phyloP scores from a whole-genome alignment of 495 filamentous ascomycete species.

The Podospora comata region DNA sequence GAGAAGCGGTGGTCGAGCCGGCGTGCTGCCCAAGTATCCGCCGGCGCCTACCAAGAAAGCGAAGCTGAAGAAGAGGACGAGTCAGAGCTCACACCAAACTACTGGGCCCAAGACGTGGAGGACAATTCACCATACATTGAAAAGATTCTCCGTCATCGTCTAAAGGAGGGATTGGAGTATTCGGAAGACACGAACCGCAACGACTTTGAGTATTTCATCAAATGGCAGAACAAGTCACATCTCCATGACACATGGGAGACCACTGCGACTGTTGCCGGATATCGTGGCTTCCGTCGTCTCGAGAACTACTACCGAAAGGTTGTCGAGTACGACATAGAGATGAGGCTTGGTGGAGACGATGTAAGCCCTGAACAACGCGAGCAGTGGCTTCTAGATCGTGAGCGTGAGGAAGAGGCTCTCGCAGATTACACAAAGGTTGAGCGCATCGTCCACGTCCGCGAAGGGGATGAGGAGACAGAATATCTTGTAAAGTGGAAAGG shows the following conservation, averaged over 20 bases:
- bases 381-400: slow-evolving; percentile 84
- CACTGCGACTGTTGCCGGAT: slow-evolving; percentile 57
- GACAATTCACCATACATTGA: slow-evolving; percentile 82
- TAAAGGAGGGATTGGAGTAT: slow-evolving; percentile 64
- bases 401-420: slow-evolving; percentile 77
- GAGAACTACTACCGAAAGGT: slow-evolving; percentile 92
- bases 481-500: slow-evolving; percentile 94
- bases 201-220: slow-evolving; percentile 92
- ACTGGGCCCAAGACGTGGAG: slow-evolving; percentile 60
- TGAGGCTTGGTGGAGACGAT: slow-evolving; percentile 64
- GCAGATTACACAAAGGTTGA: slow-evolving; percentile 87
- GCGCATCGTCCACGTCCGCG: slow-evolving; percentile 77
- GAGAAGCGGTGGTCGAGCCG: slow-evolving; percentile 86
- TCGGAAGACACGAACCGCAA: slow-evolving; percentile 60
- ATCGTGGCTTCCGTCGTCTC: slow-evolving; percentile 73
- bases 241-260: slow-evolving; percentile 94
- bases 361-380: slow-evolving; percentile 83
- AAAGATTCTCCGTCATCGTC: slow-evolving; percentile 78
- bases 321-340: slow-evolving; percentile 67
- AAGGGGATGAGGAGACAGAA: slow-evolving; percentile 71
- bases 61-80: slow-evolving; percentile 72
- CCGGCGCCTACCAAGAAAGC: slow-evolving; percentile 83
- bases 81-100: slow-evolving; percentile 54
- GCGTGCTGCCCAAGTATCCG: slow-evolving; percentile 78
- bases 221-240: slow-evolving; percentile 95